Evolutionary conservation across 345 rosid species (phyloP).

Genomic region (Leavenworthia alabamica): DNA sequence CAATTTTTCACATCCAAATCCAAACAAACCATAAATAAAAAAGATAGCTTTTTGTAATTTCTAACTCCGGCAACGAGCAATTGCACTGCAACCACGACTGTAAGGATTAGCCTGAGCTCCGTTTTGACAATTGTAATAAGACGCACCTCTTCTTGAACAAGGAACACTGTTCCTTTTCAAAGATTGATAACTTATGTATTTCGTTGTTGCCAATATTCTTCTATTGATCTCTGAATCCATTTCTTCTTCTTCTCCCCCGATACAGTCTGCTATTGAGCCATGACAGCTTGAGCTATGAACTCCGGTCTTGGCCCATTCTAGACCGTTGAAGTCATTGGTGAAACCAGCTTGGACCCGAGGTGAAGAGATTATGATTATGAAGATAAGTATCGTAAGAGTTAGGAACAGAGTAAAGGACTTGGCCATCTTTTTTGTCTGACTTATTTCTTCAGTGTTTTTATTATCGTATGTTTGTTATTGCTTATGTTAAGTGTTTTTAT

Average conservation of each 20-base stretch:
- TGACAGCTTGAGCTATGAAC: constrained; percentile 33
- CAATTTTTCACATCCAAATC: too few species aligned
- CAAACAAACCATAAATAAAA: constrained; percentile 1
- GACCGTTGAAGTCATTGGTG: constrained; percentile 21
- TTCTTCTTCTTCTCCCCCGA: constrained; percentile 36
- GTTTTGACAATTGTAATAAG: constrained; percentile 73
- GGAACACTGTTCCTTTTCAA: constrained; percentile 64
- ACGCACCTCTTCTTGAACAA: constrained; percentile 72
- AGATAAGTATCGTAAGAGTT: constrained; percentile 25
- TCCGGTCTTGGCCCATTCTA: constrained; percentile 40
- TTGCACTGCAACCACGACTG: constrained; percentile 62
- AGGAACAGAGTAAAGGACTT: constrained; percentile 26
- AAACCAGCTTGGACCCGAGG: constrained; percentile 23
- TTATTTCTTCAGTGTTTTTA: not conserved
- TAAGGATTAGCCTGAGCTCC: constrained; percentile 86
- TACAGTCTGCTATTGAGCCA: constrained; percentile 57
- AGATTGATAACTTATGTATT: constrained; percentile 69
- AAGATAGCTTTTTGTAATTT: constrained; percentile 2
- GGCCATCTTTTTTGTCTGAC: constrained; percentile 42
- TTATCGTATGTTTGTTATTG: too few species aligned
- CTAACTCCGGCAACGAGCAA: constrained; percentile 64
- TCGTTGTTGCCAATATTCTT: constrained; percentile 53
- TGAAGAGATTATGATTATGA: constrained; percentile 17
- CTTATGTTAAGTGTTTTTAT: not conserved
- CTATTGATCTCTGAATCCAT: constrained; percentile 59